A percentile compares a stretch with the other conserved stretches of the same genome.
Conservation (phyloP, 2,329 filamentous ascomycete species). For the Fusarium nelsonii region DNA sequence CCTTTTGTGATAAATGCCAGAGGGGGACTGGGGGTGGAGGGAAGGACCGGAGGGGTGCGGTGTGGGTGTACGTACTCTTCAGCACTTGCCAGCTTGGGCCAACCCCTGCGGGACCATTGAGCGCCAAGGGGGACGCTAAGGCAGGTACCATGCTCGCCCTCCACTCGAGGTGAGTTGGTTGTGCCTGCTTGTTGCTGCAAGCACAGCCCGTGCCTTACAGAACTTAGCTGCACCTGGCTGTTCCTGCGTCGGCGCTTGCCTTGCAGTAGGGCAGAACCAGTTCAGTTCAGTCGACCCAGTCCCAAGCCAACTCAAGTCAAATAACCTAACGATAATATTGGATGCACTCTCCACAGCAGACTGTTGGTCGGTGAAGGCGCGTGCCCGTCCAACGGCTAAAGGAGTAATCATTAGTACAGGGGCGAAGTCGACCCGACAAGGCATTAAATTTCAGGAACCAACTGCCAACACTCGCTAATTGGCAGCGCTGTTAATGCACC, state of each 20-base stretch:
- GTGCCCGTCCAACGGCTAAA: conserved; percentile 35
- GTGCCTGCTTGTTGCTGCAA: conserved; percentile 1
- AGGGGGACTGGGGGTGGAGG: conserved; percentile 31
- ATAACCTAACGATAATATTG: conserved; percentile 3
- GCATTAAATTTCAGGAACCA: conserved; percentile 25
- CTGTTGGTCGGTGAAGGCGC: conserved; percentile 41
- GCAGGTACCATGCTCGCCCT: conserved; percentile 39
- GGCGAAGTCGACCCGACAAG: conserved; percentile 23
- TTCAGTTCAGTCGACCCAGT: background rate
- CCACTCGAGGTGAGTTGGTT: conserved; percentile 9
- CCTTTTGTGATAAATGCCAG: conserved; percentile 47
- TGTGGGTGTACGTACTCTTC: conserved; percentile 31
- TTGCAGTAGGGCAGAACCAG: conserved; percentile 5
- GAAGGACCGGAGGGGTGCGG: conserved; percentile 18
- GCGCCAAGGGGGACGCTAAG: conserved; percentile 38
- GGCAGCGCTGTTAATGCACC: conserved; percentile 26
- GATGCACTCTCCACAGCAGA: conserved; percentile 7
- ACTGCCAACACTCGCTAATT: conserved; percentile 29
- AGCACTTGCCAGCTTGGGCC: conserved; percentile 32
- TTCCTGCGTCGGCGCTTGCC: conserved; percentile 39
- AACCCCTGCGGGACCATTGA: conserved; percentile 34
- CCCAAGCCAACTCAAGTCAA: background rate
- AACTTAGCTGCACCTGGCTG: conserved; percentile 12
- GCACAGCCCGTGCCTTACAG: conserved; percentile 25
- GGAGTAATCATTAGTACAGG: conserved; percentile 18